These are phyloP conservation scores for Paracamarosporium sp. DNA, from an alignment of 2,329 filamentous ascomycete species.

Conservation along the genomic window DNA sequence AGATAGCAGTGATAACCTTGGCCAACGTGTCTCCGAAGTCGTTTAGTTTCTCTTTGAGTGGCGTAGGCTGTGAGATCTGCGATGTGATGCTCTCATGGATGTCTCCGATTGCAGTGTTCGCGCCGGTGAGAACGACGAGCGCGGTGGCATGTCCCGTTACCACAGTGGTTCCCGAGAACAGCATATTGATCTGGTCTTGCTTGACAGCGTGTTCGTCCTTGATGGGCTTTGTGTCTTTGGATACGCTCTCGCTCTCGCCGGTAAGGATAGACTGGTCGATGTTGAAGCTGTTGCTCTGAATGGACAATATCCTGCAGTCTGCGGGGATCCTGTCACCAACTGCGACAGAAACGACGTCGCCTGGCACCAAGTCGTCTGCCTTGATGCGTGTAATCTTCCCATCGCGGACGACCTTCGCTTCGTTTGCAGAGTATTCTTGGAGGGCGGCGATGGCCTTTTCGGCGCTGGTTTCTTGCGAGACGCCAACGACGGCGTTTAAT, in stretches of 20 bases:
- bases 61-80: constrained; percentile 96
- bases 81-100: constrained; percentile 98
- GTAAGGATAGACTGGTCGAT: constrained; percentile 97
- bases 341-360: constrained; percentile 85
- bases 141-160: constrained; percentile 93
- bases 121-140: constrained; percentile 87
- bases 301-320: constrained; percentile 86
- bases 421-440: constrained; percentile 98
- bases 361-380: constrained; percentile 96
- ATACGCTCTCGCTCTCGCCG: constrained; percentile 95
- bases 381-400: constrained; percentile 82
- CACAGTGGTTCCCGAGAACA: constrained; percentile 98
- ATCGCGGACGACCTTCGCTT: constrained; percentile 90
- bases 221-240: constrained; percentile 76
- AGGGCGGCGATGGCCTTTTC: constrained; percentile 98
- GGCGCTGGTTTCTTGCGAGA: constrained; percentile 97
- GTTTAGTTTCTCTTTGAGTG: constrained; percentile 97
- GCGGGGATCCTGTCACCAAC: constrained; percentile 94
- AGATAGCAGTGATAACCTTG: constrained; percentile 98
- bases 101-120: constrained; percentile 92
- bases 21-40: constrained; percentile 96
- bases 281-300: constrained; percentile 96
- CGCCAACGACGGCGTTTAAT: constrained; percentile 94
- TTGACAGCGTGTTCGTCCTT: constrained; percentile 86
- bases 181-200: constrained; percentile 96